phyloP scores from a whole-genome alignment of 768 basidiomycete genomes.

The Wakefieldia striispora region DNA sequence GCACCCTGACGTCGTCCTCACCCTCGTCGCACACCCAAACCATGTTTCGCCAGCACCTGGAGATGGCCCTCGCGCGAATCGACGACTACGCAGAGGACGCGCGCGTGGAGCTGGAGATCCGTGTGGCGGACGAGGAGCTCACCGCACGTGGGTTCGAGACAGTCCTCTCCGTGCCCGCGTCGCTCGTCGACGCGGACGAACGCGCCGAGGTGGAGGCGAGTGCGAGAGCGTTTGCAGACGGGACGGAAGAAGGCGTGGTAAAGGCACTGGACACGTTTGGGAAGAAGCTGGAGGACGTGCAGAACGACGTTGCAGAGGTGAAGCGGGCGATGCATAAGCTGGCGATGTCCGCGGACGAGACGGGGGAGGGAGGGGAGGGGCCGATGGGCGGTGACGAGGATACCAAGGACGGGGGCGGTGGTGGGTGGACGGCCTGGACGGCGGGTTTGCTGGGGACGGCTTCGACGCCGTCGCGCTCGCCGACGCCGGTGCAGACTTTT shows the following conservation, averaged over 20 bases:
- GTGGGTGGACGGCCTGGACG: constrained; percentile 50
- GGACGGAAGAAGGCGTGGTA: constrained; percentile 14
- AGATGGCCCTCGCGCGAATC: constrained; percentile 56
- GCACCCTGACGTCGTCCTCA: constrained; percentile 11
- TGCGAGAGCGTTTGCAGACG: constrained; percentile 40
- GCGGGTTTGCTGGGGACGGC: constrained; percentile 48
- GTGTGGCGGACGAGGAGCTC: constrained; percentile 68
- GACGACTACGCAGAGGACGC: constrained; percentile 77
- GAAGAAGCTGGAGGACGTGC: constrained; percentile 66
- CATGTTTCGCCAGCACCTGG: constrained; percentile 33
- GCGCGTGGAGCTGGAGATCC: constrained; percentile 81
- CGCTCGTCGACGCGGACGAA: constrained; percentile 22
- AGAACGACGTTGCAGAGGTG: constrained; percentile 72
- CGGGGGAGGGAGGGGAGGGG: background rate
- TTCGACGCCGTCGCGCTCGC: constrained; percentile 35
- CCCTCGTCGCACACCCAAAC: background rate
- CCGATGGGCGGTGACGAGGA: background rate
- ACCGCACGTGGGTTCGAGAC: constrained; percentile 65
- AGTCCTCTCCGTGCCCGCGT: constrained; percentile 58
- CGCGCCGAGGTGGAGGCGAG: constrained; percentile 45
- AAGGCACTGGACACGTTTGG: constrained; percentile 48
- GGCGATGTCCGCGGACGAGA: background rate
- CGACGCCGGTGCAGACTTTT: constrained; percentile 56
- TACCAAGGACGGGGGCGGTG: constrained; percentile 6
- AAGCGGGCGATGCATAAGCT: constrained; percentile 57